Evolutionary conservation across 768 basidiomycete genomes (phyloP), one percentile per base, ranked within the genome.

Genomic region (Lactarius sp.): DNA sequence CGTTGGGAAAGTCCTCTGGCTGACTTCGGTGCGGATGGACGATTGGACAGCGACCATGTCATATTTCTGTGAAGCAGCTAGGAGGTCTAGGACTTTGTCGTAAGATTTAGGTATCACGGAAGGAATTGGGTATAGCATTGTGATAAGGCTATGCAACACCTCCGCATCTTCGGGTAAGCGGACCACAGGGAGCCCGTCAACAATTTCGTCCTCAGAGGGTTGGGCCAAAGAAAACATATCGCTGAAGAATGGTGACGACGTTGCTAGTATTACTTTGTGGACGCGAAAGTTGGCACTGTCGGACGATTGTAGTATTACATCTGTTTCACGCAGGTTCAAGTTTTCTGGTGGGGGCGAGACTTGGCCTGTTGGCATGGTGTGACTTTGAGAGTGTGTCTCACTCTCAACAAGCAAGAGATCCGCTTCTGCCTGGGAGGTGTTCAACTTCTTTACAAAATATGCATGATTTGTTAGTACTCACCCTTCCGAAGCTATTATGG

Each of bases 181-280:
- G 1, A 68, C 50, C 50, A 61, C 66, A 31, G 46, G 64, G n/a
- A 61, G 37, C 14, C 64, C 64, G 55, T 66, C 44, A n/a, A 49
- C 12, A 9, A 20, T 22, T 31, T 53, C 64, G n/a, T 59, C 51
- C 8, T 61, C 27, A 6, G 39, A 31, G 14, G 71, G 46, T 54
- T 60, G 61, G 36, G 70, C 69, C 12, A 69, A 31, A 41, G 67
- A 54, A 60, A 75, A 68, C 70, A 76, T 72, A 65, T 70, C 69
- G 12, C 55, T 59, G 61, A 75, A 76, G 51, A 75, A 59, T 9
- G 73, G 68, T 10, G 75, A 74, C 6, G 73, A 70, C 33, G 69
- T 67, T n/a, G 68, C 47, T 34, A 77, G 73, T 27, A 75, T 72
- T 34, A 50, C 42, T 22, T 70, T 69, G 63, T 70, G 72, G 34